Base-by-base conservation (phyloP, 2,329 filamentous ascomycete genomes). In the Alternaria metachromatica region DNA sequence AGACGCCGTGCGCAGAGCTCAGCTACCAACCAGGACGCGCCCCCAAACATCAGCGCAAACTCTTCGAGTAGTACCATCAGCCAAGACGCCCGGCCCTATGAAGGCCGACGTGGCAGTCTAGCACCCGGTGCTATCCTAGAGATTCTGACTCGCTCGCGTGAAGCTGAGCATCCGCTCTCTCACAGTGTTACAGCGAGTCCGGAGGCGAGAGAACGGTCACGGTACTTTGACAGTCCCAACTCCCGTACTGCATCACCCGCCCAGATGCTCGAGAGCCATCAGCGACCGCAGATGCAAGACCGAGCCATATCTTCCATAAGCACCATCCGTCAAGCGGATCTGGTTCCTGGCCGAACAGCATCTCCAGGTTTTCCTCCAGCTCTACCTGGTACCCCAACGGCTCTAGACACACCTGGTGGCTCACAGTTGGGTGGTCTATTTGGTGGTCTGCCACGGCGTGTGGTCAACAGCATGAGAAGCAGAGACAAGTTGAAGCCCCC, bases 121-220 rank as follows among this genome's bases (percentile, higher is more conserved):
- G 83, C 85, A 54, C 86, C 85, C 6, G 87, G 89, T 60, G 87
- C 90, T 63, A 81, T 87, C n/a, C 80, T 82, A 55, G 82, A 85
- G 30, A 82, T 84, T 6, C 76, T 87, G 44, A 84, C 84, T 63
- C 78, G 82, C 50, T 84, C 83, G 46, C 80, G 83, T 70, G 84
- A 86, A 56, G 80, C 82, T 53, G 90, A 93, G 57, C 92, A 95
- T 76, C 92, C 92, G 20, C 81, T 95, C 45, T 88, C 92, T 18
- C 90, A 92, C 70, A 94, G 91, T 75, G 86, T 92, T 53, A 89
- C 88, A 37, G 91, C 87, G 18, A 92, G 89, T 73, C 92, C 91
- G 1, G 87, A 90, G 51, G 79, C 82, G 13, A 77, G 67, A 46
- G 78, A 81, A 48, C 69, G 73, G 37, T 58, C 68, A 5, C 77